Evolutionary conservation across 768 basidiomycete genomes (phyloP).

Genomic region (Pleurotus tuoliensis): DNA sequence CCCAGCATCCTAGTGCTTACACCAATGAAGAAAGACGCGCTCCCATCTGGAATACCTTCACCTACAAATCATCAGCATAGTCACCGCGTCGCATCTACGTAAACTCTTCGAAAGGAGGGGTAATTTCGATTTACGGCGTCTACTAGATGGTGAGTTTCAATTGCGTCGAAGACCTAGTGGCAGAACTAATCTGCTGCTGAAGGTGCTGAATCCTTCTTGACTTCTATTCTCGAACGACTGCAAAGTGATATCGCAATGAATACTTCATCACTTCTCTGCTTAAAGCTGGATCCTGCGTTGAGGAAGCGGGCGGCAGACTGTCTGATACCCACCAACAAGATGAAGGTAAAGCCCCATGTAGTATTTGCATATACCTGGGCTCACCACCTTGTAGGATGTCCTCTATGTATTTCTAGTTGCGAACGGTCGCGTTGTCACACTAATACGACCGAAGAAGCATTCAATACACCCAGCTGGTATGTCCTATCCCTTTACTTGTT

Average conservation of each 20-base stretch:
- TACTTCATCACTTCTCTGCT: constrained; percentile 75
- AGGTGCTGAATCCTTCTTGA: constrained; percentile 84
- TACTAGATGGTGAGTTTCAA: constrained; percentile 52
- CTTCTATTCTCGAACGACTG: constrained; percentile 63
- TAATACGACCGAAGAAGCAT: constrained; percentile 88
- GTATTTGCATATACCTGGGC: neutral
- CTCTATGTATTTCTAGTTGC: constrained; percentile 89
- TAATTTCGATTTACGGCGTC: constrained; percentile 85
- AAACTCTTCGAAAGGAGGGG: constrained; percentile 84
- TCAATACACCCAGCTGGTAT: constrained; percentile 91
- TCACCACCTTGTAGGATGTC: constrained; percentile 56
- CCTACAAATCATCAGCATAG: constrained; percentile 87
- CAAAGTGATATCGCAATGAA: constrained; percentile 81
- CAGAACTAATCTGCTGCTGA: neutral
- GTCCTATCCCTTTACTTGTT: constrained; percentile 10
- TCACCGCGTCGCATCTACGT: constrained; percentile 80
- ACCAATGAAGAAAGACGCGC: constrained; percentile 75
- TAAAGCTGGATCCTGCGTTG: constrained; percentile 66
- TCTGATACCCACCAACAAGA: constrained; percentile 76
- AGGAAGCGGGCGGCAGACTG: constrained; percentile 76
- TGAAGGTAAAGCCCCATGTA: constrained; percentile 51
- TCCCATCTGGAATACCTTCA: constrained; percentile 94
- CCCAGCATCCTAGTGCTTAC: constrained; percentile 18
- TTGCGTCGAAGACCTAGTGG: neutral
- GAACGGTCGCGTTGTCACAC: constrained; percentile 72